These are phyloP conservation scores for Phascolomyces articulosus DNA, from an alignment of 371 early-diverging fungal genomes.

Conservation along the genomic window DNA sequence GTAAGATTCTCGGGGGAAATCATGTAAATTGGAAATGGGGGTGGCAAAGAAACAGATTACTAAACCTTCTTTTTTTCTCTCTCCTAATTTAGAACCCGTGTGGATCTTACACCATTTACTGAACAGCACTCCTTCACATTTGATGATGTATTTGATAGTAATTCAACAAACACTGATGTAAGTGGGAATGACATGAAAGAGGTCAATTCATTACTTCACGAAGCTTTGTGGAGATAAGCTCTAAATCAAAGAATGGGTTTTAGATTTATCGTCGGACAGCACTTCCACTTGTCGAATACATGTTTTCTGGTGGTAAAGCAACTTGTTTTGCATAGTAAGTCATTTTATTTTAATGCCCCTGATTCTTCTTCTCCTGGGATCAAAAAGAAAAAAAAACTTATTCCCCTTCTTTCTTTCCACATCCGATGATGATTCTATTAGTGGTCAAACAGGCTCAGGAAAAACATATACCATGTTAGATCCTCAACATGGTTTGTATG, in stretches of 20 bases:
- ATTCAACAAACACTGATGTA: slow-evolving; percentile 80
- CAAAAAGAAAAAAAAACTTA: too few relatives aligned
- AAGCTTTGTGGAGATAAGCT: too few relatives aligned
- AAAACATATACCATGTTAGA: slow-evolving; percentile 99
- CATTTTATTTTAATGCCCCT: too few relatives aligned
- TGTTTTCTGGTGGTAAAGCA: slow-evolving; percentile 95
- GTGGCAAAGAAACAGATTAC: too few relatives aligned
- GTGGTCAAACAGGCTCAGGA: slow-evolving; percentile 96
- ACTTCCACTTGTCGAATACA: slow-evolving; percentile 90
- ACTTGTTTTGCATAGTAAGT: slow-evolving; percentile 98
- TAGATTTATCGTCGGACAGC: slow-evolving; percentile 91
- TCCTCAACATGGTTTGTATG: slow-evolving; percentile 82
- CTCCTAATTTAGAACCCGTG: slow-evolving; percentile 69
- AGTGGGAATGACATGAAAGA: background rate
- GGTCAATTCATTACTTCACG: too few relatives aligned
- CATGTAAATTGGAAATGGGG: too few relatives aligned
- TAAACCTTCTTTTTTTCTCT: too few relatives aligned
- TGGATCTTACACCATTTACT: slow-evolving; percentile 93
- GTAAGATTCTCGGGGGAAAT: slow-evolving; percentile 40
- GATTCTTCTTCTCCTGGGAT: too few relatives aligned
- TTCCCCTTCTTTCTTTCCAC: too few relatives aligned
- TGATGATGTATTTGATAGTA: slow-evolving; percentile 95
- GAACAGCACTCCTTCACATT: slow-evolving; percentile 95
- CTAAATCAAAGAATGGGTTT: too few relatives aligned
- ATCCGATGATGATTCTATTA: slow-evolving; percentile 22